A percentile compares a stretch with the other conserved stretches of the same genome.
Conservation (phyloP, 495 filamentous ascomycete genomes). For the Schizothecium vesticola region DNA sequence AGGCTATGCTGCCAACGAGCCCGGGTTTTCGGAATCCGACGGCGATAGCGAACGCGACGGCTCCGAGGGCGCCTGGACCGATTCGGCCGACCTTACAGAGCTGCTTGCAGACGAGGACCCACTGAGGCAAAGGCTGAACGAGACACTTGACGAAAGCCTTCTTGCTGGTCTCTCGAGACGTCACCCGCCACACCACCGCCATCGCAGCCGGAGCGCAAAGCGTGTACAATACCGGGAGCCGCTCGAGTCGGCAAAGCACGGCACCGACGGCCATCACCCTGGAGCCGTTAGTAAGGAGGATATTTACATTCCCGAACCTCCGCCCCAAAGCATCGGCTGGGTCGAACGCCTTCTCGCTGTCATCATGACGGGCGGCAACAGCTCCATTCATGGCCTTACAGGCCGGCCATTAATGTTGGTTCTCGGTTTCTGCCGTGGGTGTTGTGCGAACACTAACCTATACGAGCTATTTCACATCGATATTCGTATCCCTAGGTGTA, state of each 20-base stretch:
- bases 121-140: conserved; percentile 56
- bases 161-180: conserved; percentile 44
- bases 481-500: conserved; percentile 96
- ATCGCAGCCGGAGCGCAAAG: conserved; percentile 23
- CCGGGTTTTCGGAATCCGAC: conserved; percentile 26
- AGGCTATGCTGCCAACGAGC: conserved; percentile 26
- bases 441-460: neutral
- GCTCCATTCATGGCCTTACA: conserved; percentile 82
- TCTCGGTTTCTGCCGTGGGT: neutral
- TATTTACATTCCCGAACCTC: conserved; percentile 72
- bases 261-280: conserved; percentile 22
- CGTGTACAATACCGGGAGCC: conserved; percentile 43
- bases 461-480: conserved; percentile 87
- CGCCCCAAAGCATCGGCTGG: conserved; percentile 54
- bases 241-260: conserved; percentile 16
- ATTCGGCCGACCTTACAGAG: conserved; percentile 89
- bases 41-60: conserved; percentile 37
- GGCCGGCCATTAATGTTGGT: conserved; percentile 90
- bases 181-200: conserved; percentile 28
- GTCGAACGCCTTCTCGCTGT: conserved; percentile 62
- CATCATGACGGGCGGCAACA: conserved; percentile 78
- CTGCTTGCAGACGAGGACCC: conserved; percentile 82
- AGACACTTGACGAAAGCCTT: conserved; percentile 55
- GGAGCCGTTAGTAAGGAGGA: conserved; percentile 66
- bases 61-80: conserved; percentile 81